These are phyloP conservation scores for Pyricularia pennisetigena DNA, from an alignment of 2,329 filamentous ascomycete species.

Conservation along the genomic window DNA sequence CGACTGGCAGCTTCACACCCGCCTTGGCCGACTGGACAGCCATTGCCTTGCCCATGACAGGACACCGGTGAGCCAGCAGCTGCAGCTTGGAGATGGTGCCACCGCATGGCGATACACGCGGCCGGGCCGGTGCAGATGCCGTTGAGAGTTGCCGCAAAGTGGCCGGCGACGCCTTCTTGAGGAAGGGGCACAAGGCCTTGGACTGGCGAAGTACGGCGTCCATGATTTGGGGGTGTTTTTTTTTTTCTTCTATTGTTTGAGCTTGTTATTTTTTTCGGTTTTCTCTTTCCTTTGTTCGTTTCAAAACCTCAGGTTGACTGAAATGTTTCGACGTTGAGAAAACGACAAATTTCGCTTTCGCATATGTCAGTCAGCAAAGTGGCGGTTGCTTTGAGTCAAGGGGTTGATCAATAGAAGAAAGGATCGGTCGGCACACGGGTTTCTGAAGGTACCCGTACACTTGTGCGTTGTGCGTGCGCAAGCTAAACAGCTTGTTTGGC, in stretches of 20 bases:
- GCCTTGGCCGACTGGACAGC: constrained; percentile 66
- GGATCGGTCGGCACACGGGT: not conserved
- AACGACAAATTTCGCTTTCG: not conserved
- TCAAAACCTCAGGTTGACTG: not conserved
- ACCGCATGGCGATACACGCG: constrained; percentile 60
- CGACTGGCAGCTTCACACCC: constrained; percentile 30
- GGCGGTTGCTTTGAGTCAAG: not conserved
- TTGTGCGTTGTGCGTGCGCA: not conserved
- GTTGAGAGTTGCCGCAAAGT: constrained; percentile 84
- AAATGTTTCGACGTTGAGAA: not conserved
- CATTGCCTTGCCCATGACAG: constrained; percentile 97
- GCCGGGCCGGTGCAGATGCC: constrained; percentile 38
- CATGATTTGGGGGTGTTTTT: constrained; percentile 49
- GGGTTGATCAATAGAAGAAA: not conserved
- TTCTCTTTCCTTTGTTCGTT: not conserved
- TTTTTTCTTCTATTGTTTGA: not conserved
- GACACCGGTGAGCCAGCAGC: constrained; percentile 87
- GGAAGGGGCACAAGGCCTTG: constrained; percentile 92
- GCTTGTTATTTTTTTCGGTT: not conserved
- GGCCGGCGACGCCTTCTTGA: constrained; percentile 87
- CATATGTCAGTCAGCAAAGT: not conserved
- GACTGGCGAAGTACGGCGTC: constrained; percentile 92
- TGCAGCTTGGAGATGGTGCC: constrained; percentile 97
- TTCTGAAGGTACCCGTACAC: not conserved
- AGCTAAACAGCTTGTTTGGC: not conserved